phyloP scores from a whole-genome alignment of 2,329 filamentous ascomycete species.

The Fusarium sp. region DNA sequence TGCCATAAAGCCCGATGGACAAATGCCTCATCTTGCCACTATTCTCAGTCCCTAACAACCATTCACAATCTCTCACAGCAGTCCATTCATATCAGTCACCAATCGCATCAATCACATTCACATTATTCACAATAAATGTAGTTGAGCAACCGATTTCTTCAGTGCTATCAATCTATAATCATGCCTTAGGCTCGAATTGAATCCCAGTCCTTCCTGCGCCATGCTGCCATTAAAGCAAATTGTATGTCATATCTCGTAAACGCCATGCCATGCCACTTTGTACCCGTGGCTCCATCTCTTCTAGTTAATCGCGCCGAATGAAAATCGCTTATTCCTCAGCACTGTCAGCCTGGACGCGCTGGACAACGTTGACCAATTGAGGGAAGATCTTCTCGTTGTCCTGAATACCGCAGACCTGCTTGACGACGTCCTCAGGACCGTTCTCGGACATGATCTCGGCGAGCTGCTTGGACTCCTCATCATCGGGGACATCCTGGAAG shows the following conservation, averaged over 20 bases:
- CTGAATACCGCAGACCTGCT: slow-evolving; percentile 84
- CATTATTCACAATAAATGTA: neutral
- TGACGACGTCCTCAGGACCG: slow-evolving; percentile 77
- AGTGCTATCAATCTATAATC: slow-evolving; percentile 34
- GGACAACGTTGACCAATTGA: slow-evolving; percentile 79
- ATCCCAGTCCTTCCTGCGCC: slow-evolving; percentile 39
- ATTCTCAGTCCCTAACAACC: neutral
- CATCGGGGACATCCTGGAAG: slow-evolving; percentile 93
- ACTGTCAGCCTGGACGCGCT: slow-evolving; percentile 80
- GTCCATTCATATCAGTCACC: neutral
- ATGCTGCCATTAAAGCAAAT: slow-evolving; percentile 35
- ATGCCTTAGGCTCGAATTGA: slow-evolving; percentile 7
- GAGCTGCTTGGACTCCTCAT: slow-evolving; percentile 88
- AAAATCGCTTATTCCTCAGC: slow-evolving; percentile 53
- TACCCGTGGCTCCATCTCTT: slow-evolving; percentile 17
- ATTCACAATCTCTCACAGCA: neutral
- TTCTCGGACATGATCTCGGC: slow-evolving; percentile 84
- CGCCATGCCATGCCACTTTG: slow-evolving; percentile 33
- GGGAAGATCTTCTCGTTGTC: slow-evolving; percentile 79
- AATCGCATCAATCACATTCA: neutral
- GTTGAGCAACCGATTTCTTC: slow-evolving; percentile 30
- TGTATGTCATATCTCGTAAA: slow-evolving; percentile 40
- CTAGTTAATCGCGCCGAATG: neutral
- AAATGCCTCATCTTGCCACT: neutral
- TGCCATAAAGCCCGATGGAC: neutral